phyloP scores from a whole-genome alignment of 192 early-diverging fungal genomes.

The Coemansia sp. region DNA sequence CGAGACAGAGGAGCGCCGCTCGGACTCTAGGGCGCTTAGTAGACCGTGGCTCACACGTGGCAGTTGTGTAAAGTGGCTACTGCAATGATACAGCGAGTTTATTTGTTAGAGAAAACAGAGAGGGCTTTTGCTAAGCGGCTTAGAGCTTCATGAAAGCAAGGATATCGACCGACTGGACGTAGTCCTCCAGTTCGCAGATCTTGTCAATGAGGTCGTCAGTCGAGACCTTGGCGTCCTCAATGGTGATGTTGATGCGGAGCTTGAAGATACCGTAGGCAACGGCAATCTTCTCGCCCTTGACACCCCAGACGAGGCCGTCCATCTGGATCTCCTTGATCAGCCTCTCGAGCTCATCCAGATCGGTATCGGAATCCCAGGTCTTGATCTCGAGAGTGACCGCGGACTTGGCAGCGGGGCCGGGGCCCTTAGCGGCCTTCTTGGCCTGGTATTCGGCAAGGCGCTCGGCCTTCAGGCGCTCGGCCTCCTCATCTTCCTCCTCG shows the following conservation, averaged over 20 bases:
- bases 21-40: too few species aligned
- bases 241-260: slow-evolving; percentile 87
- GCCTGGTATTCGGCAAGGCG: slow-evolving; percentile 86
- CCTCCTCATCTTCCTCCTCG: slow-evolving; percentile 84
- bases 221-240: slow-evolving; percentile 91
- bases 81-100: slow-evolving; percentile 3
- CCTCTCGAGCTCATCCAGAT: slow-evolving; percentile 72
- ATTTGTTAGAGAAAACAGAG: slow-evolving; percentile 1
- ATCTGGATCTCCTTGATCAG: slow-evolving; percentile 70
- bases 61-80: too few species aligned
- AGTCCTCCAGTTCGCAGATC: slow-evolving; percentile 78
- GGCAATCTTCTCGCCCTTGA: slow-evolving; percentile 65
- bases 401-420: slow-evolving; percentile 87
- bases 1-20: too few species aligned
- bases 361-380: slow-evolving; percentile 98
- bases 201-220: slow-evolving; percentile 78
- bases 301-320: slow-evolving; percentile 91
- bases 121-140: slow-evolving; percentile 1
- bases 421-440: slow-evolving; percentile 85
- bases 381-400: slow-evolving; percentile 90
- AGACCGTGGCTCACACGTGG: too few species aligned
- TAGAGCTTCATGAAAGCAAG: slow-evolving; percentile 90
- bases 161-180: slow-evolving; percentile 90
- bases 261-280: slow-evolving; percentile 97
- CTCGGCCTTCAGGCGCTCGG: slow-evolving; percentile 81